Evolutionary conservation across 768 basidiomycete genomes (phyloP), one percentile per base, ranked within the genome.

Genomic region (Mycena kentingensis): DNA sequence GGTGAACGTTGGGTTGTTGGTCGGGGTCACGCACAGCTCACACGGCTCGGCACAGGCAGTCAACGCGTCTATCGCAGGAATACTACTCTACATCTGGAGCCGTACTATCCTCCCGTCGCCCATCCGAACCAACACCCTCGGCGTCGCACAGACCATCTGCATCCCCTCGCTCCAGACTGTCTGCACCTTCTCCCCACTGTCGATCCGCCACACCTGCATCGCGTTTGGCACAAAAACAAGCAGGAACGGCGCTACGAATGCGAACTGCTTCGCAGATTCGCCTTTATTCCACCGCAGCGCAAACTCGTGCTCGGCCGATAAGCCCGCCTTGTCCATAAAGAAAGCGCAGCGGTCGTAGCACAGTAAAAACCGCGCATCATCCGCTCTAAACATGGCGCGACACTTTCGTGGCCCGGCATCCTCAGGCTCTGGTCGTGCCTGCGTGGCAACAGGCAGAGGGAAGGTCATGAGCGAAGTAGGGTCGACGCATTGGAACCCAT

Each of bases 261-360:
- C 58, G 19, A 59, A 55, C 26, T 54, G 49, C 37, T 52, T 55
- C 25, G 58, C 50, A 26, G 41, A 6, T 19, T 55, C 50, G n/a
- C 21, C n/a, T n/a, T n/a, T n/a, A n/a, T n/a, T 18, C 58, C 58
- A 59, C 3, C 58, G 53, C 18, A 59, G 38, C 15, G 51, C 43
- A 35, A 59, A 59, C 12, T 22, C 45, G 47, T 8, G 29, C 22
- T 59, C 53, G n/a, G 31, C 52, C 5, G 58, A 59, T 5, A 35
- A 27, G 32, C 58, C 58, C 16, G 54, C 31, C 24, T 55, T 59
- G 44, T 59, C 43, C 46, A 59, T 59, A 54, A 34, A 59, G 42
- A 59, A 59, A 8, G 53, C 58, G 24, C 53, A 55, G 37, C 58
- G 47, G 51, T 59, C 58, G 26, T 55, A 59, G 31, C 58, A 59